These are phyloP conservation scores for Sideroxylon spinosum DNA, from an alignment of 179 eudicot species.

Conservation along the genomic window DNA sequence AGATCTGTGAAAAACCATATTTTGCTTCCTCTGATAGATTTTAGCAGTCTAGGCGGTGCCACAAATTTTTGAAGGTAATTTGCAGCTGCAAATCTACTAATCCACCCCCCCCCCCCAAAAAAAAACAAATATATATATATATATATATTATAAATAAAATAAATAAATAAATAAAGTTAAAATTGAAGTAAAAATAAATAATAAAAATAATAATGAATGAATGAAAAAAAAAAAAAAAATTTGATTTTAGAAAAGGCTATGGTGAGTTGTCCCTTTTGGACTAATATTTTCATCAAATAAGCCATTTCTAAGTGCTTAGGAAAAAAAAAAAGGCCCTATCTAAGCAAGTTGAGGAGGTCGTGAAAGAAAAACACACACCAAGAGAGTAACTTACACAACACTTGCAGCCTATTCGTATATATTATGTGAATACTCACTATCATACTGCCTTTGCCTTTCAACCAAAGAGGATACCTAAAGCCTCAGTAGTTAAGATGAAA, in stretches of 20 bases:
- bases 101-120: too few species aligned
- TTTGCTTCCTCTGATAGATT: background rate
- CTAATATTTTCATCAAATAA: too few species aligned
- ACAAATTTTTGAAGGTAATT: background rate
- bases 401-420: background rate
- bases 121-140: too few species aligned
- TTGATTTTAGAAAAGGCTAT: too few species aligned
- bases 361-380: background rate
- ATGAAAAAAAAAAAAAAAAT: constrained; percentile 1
- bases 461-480: background rate
- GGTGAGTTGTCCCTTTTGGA: too few species aligned
- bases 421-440: background rate
- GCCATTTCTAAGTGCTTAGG: too few species aligned
- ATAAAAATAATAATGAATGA: background rate
- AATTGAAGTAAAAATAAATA: too few species aligned
- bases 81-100: background rate
- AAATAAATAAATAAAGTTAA: too few species aligned
- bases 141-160: too few species aligned
- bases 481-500: background rate
- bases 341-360: too few species aligned
- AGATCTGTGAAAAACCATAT: background rate
- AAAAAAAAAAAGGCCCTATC: too few species aligned
- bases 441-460: background rate
- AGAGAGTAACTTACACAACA: background rate
- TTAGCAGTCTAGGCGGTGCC: background rate